Percentiles rank a stretch among this genome's conserved stretches.
Conservation (phyloP, 768 basidiomycete species). For the Boletellus ananas region DNA sequence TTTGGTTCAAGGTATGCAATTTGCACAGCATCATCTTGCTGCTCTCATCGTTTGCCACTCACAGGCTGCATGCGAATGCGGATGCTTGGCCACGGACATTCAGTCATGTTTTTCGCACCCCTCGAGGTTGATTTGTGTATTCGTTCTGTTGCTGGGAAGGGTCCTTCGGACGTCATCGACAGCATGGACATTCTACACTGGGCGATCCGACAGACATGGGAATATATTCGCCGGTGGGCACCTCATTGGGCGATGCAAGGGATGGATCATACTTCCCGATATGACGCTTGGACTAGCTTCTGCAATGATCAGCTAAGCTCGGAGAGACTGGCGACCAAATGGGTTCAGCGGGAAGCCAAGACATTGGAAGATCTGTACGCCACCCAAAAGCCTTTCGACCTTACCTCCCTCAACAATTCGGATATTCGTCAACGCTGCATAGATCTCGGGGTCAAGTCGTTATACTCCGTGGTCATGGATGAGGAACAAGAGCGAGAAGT, state of each 20-base stretch:
- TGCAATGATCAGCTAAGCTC: conserved; percentile 6
- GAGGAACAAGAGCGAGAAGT: neutral
- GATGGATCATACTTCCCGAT: conserved; percentile 29
- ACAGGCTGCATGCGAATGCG: conserved; percentile 1
- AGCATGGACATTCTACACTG: conserved; percentile 39
- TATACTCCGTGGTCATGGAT: neutral
- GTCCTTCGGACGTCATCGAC: neutral
- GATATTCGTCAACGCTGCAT: neutral
- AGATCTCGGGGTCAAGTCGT: neutral
- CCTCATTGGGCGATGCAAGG: conserved; percentile 45
- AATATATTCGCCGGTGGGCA: conserved; percentile 34
- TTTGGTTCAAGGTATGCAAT: neutral
- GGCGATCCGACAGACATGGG: conserved; percentile 43
- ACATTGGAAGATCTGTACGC: conserved; percentile 36
- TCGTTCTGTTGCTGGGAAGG: neutral
- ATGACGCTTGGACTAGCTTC: conserved; percentile 13
- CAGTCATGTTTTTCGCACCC: neutral
- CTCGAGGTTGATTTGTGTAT: neutral
- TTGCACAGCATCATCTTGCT: neutral
- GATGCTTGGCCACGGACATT: neutral
- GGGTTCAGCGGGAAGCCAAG: too few relatives aligned
- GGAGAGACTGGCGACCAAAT: conserved; percentile 14
- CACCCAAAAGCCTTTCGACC: conserved; percentile 2
- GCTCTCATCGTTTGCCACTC: neutral
- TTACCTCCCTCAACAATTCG: too few relatives aligned